A percentile compares a stretch with the other conserved stretches of the same genome.
These are phyloP conservation scores for Pseudogymnoascus sp. DNA, from an alignment of 2,329 filamentous ascomycete genomes.

Conservation along the genomic window DNA sequence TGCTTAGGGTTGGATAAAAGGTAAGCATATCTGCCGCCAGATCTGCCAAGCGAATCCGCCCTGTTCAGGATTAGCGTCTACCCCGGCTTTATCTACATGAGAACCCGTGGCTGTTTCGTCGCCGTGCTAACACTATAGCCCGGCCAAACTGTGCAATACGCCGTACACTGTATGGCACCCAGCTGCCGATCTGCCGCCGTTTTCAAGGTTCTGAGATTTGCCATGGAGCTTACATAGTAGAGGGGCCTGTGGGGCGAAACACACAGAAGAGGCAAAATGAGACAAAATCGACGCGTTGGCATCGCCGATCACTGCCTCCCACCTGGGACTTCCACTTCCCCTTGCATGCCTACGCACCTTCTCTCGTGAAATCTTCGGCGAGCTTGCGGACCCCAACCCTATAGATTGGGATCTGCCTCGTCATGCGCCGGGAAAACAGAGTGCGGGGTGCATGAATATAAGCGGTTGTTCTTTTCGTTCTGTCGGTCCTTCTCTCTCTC, in stretches of 20 bases:
- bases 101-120: not conserved
- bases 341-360: not conserved
- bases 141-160: not conserved
- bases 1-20: not conserved
- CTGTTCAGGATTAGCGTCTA: not conserved
- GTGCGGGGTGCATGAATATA: not conserved
- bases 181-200: not conserved
- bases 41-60: not conserved
- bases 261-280: not conserved
- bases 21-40: not conserved
- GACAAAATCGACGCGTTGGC: not conserved
- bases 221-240: not conserved
- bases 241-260: not conserved
- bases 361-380: not conserved
- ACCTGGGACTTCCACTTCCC: not conserved
- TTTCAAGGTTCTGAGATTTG: not conserved
- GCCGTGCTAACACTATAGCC: not conserved
- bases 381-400: not conserved
- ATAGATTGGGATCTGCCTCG: not conserved
- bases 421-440: not conserved
- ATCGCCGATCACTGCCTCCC: not conserved
- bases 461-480: not conserved
- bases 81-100: not conserved
- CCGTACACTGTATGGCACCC: not conserved
- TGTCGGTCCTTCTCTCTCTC: not conserved